These are phyloP conservation scores for Blumeria graminis DNA, from an alignment of 2,329 filamentous ascomycete species.

Conservation along the genomic window DNA sequence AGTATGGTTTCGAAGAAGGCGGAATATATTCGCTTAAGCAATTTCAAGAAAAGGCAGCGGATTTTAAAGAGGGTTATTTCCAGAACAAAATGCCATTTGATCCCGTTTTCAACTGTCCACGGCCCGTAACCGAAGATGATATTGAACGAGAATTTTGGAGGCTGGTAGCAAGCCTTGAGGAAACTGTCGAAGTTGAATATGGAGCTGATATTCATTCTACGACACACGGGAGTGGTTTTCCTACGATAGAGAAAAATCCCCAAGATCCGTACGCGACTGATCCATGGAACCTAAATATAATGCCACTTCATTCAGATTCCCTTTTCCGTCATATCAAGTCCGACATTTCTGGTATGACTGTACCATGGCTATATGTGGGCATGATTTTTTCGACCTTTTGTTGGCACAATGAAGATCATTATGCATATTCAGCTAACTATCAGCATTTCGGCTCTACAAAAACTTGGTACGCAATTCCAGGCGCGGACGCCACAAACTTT, in stretches of 20 bases:
- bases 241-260: constrained; percentile 77
- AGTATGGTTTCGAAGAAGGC: constrained; percentile 94
- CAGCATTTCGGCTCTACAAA: constrained; percentile 97
- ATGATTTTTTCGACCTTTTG: constrained; percentile 99
- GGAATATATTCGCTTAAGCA: constrained; percentile 85
- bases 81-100: constrained; percentile 76
- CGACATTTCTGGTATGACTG: constrained; percentile 96
- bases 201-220: constrained; percentile 96
- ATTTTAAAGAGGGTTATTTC: constrained; percentile 90
- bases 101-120: constrained; percentile 54
- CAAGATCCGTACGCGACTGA: constrained; percentile 69
- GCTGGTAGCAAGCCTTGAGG: constrained; percentile 75
- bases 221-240: constrained; percentile 90
- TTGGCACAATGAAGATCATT: constrained; percentile 98
- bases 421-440: constrained; percentile 93
- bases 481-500: constrained; percentile 80
- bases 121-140: constrained; percentile 76
- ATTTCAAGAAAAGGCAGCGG: constrained; percentile 86
- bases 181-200: constrained; percentile 94
- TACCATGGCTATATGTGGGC: constrained; percentile 95
- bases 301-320: constrained; percentile 76
- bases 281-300: constrained; percentile 85
- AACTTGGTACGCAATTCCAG: constrained; percentile 97
- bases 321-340: constrained; percentile 94
- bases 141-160: constrained; percentile 95